These are phyloP conservation scores for Termitomyces sp. DNA, from an alignment of 768 basidiomycete genomes.

Conservation along the genomic window DNA sequence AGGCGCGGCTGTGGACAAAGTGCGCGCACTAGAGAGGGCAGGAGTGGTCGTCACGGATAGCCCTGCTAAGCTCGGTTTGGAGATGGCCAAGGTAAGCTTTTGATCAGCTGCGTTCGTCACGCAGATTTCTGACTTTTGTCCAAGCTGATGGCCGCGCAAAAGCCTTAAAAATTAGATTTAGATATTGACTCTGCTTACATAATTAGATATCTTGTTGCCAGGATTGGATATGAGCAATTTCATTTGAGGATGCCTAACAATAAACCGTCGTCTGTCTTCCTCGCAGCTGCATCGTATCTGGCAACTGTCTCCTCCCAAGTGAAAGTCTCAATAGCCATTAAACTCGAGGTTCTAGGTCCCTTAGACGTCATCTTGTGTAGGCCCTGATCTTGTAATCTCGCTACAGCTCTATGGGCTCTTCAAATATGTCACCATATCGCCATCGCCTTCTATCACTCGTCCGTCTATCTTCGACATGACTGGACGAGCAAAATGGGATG, in stretches of 20 bases:
- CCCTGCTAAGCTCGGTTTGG: conserved; percentile 88
- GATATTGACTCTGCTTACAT: conserved; percentile 13
- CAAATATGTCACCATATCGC: conserved; percentile 65
- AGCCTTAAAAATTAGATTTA: conserved; percentile 32
- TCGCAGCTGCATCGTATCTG: conserved; percentile 59
- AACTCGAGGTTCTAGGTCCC: conserved; percentile 64
- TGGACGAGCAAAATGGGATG: conserved; percentile 84
- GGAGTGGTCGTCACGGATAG: conserved; percentile 93
- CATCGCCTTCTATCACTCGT: conserved; percentile 45
- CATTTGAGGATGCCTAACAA: conserved; percentile 17
- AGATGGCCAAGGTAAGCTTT: conserved; percentile 76
- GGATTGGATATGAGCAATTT: background rate
- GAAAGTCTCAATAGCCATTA: conserved; percentile 51
- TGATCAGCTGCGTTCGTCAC: background rate
- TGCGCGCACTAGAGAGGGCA: conserved; percentile 82
- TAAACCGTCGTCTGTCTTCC: conserved; percentile 35
- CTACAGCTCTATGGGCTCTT: conserved; percentile 79
- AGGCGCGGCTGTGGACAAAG: conserved; percentile 93
- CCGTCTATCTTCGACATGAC: conserved; percentile 77
- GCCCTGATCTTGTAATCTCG: conserved; percentile 25
- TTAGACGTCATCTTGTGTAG: conserved; percentile 26
- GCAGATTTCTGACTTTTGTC: conserved; percentile 1
- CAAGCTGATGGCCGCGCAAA: conserved; percentile 61
- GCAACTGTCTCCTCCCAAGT: conserved; percentile 52
- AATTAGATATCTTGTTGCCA: conserved; percentile 13